These are phyloP conservation scores for Candida vartiovaarae DNA, from an alignment of 805 yeast genomes.

Conservation along the genomic window DNA sequence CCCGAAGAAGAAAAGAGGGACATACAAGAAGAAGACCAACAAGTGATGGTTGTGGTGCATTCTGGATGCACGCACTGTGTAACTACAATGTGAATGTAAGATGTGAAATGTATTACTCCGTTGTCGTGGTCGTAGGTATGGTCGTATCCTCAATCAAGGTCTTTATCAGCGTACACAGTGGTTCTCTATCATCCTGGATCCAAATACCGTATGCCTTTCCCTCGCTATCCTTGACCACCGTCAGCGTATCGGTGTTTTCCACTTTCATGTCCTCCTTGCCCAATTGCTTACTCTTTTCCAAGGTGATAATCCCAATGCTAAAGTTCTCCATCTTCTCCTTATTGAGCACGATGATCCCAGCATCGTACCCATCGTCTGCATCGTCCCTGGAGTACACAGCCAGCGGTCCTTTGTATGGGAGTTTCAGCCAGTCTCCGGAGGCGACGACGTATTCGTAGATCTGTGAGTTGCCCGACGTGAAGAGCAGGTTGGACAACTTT, in stretches of 20 bases:
- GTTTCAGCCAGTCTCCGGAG: constrained; percentile 60
- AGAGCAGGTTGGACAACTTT: constrained; percentile 55
- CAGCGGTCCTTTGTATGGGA: constrained; percentile 64
- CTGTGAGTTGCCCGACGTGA: constrained; percentile 66
- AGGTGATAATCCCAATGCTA: constrained; percentile 60
- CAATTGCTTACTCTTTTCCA: constrained; percentile 34
- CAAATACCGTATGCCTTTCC: constrained; percentile 75
- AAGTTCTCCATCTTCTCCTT: constrained; percentile 64
- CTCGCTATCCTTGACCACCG: constrained; percentile 58
- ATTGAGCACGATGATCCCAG: constrained; percentile 65
- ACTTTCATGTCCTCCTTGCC: constrained; percentile 47
- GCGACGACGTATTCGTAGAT: constrained; percentile 50
- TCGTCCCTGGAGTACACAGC: constrained; percentile 53
- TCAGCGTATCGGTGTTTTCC: constrained; percentile 61
- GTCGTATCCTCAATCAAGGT: constrained; percentile 13
- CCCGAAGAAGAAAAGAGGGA: constrained; percentile 24
- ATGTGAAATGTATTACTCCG: not conserved
- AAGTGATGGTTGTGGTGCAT: not conserved
- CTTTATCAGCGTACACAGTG: constrained; percentile 41
- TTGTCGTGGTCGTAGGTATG: not conserved
- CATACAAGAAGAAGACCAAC: constrained; percentile 22
- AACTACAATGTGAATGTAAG: too few species aligned
- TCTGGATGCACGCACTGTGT: too few species aligned
- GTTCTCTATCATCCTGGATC: constrained; percentile 67
- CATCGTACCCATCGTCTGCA: constrained; percentile 38